Percentiles rank a stretch among this genome's conserved stretches.
Conservation (phyloP, 768 basidiomycete species). For the Pulveroboletus sp. region DNA sequence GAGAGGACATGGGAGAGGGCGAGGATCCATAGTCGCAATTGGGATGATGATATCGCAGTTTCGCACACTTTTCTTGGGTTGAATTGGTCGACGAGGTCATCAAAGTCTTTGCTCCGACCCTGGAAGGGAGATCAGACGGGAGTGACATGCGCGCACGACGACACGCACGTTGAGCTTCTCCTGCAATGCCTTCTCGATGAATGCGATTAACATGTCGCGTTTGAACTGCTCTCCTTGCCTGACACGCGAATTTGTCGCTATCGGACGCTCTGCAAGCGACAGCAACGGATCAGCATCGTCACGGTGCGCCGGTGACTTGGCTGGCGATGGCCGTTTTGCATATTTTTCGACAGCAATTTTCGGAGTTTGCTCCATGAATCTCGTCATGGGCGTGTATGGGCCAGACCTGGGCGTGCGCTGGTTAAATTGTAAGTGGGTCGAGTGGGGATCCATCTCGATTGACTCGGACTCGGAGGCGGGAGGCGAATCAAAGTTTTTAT, state of each 20-base stretch:
- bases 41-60: slow-evolving; percentile 37
- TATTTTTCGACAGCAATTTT: slow-evolving; percentile 44
- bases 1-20: slow-evolving; percentile 92
- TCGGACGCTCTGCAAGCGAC: slow-evolving; percentile 44
- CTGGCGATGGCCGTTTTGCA: slow-evolving; percentile 35
- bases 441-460: slow-evolving; percentile 69
- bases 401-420: slow-evolving; percentile 66
- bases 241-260: slow-evolving; percentile 74
- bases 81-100: slow-evolving; percentile 89
- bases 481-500: not conserved
- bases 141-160: slow-evolving; percentile 8
- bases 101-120: slow-evolving; percentile 74
- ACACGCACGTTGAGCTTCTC: slow-evolving; percentile 63
- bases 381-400: slow-evolving; percentile 43
- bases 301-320: slow-evolving; percentile 21
- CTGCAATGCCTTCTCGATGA: slow-evolving; percentile 75
- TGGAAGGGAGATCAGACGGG: slow-evolving; percentile 31
- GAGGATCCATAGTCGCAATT: slow-evolving; percentile 76
- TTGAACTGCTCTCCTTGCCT: slow-evolving; percentile 73
- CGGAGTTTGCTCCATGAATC: slow-evolving; percentile 41
- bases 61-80: slow-evolving; percentile 42
- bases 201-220: slow-evolving; percentile 81
- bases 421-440: slow-evolving; percentile 70
- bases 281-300: slow-evolving; percentile 10
- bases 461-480: not conserved